These are phyloP conservation scores for Papiliotrema flavescens DNA, from an alignment of 1,284 basidiomycete species.

Conservation along the genomic window DNA sequence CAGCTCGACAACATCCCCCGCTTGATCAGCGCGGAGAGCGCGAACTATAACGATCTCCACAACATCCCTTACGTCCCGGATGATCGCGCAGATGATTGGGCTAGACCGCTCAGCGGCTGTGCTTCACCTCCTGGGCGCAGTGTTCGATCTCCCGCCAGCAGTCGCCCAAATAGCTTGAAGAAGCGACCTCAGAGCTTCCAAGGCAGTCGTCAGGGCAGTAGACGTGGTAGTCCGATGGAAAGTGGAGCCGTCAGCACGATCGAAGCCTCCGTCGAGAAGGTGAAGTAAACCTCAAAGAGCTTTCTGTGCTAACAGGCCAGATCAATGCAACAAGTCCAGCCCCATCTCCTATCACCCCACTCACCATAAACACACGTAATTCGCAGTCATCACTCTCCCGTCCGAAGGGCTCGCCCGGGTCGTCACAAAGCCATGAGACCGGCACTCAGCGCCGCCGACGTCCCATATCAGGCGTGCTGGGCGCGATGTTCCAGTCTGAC, in stretches of 20 bases:
- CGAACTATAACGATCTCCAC: slow-evolving; percentile 21
- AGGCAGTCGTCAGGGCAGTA: neutral
- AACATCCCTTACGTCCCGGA: slow-evolving; percentile 24
- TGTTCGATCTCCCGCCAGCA: neutral
- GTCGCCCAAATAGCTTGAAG: neutral
- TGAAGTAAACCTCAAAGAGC: no score
- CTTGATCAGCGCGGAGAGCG: neutral
- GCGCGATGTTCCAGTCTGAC: slow-evolving; percentile 11
- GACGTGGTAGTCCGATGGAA: neutral
- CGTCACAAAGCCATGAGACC: neutral
- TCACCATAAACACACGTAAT: neutral
- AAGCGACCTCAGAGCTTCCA: neutral
- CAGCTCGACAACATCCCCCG: neutral
- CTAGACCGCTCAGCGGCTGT: neutral
- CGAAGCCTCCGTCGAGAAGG: neutral
- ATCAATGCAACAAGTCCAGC: no score
- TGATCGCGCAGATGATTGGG: neutral
- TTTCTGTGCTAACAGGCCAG: no score
- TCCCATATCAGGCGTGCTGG: slow-evolving; percentile 12
- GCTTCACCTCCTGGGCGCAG: neutral
- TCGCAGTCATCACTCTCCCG: neutral
- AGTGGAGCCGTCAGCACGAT: neutral
- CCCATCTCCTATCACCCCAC: neutral
- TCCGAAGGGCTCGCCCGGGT: neutral
- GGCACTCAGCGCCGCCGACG: slow-evolving; percentile 6